A percentile compares a stretch with the other conserved stretches of the same genome.
These are phyloP conservation scores for Rhodomyrtus psidioides DNA, from an alignment of 441 rosid genomes.

Conservation along the genomic window DNA sequence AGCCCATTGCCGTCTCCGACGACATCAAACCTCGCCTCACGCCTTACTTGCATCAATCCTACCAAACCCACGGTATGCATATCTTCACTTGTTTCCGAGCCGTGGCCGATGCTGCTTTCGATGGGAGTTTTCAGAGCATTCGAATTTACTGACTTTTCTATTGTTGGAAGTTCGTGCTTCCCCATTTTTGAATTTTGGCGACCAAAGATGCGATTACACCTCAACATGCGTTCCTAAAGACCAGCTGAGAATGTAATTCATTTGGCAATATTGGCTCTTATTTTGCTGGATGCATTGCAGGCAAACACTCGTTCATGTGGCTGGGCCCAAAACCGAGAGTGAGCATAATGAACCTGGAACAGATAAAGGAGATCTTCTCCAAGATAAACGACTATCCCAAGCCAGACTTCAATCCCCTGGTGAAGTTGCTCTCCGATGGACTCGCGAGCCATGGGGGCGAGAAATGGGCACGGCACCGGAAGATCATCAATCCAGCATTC, in stretches of 20 bases:
- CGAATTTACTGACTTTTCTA: neutral
- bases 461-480: constrained; percentile 13
- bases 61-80: neutral
- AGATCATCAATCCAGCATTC: constrained; percentile 17
- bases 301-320: constrained; percentile 11
- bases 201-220: neutral
- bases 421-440: neutral
- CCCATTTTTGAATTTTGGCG: neutral
- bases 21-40: neutral
- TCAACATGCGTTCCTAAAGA: neutral
- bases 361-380: neutral
- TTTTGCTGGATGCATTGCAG: neutral
- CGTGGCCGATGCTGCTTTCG: too few species aligned
- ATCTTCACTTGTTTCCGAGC: neutral
- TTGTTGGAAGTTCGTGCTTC: neutral
- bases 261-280: neutral
- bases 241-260: neutral
- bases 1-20: neutral
- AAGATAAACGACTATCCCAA: neutral
- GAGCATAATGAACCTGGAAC: neutral
- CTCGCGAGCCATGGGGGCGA: neutral
- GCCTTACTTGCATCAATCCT: neutral
- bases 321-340: neutral
- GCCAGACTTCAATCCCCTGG: neutral
- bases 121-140: neutral